Evolutionary conservation across 2,329 filamentous ascomycete genomes (phyloP).

Genomic region (Microcera coccophila): DNA sequence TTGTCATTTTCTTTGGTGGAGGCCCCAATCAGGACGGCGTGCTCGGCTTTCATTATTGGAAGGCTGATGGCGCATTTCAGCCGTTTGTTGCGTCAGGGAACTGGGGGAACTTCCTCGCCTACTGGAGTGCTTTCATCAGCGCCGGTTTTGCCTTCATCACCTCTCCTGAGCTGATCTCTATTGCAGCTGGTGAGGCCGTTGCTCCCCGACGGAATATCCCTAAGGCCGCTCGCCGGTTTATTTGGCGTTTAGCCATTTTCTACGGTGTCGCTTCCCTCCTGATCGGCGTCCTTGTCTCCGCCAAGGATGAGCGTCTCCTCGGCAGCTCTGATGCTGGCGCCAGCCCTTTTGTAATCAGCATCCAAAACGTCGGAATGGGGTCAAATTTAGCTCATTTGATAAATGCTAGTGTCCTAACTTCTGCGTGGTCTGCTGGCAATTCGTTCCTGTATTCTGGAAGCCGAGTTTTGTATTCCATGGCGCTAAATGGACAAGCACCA

Average conservation of each 20-base stretch:
- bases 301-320: conserved; percentile 59
- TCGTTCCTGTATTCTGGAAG: conserved; percentile 63
- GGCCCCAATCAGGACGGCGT: conserved; percentile 44
- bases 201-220: conserved; percentile 64
- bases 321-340: conserved; percentile 53
- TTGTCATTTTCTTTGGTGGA: conserved; percentile 47
- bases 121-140: conserved; percentile 54
- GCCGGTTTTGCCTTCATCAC: conserved; percentile 61
- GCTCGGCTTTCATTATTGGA: conserved; percentile 33
- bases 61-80: conserved; percentile 39
- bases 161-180: conserved; percentile 59
- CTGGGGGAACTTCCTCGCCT: conserved; percentile 54
- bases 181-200: conserved; percentile 62
- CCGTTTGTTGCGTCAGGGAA: conserved; percentile 50
- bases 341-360: conserved; percentile 63
- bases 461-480: conserved; percentile 65
- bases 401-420: conserved; percentile 64
- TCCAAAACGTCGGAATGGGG: conserved; percentile 62
- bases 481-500: conserved; percentile 63
- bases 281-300: conserved; percentile 60
- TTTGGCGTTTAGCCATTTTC: conserved; percentile 60
- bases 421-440: conserved; percentile 59
- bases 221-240: conserved; percentile 58
- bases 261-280: conserved; percentile 60
- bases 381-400: conserved; percentile 60